Conservation (phyloP, 768 basidiomycete species). For the Paxillus involutus region DNA sequence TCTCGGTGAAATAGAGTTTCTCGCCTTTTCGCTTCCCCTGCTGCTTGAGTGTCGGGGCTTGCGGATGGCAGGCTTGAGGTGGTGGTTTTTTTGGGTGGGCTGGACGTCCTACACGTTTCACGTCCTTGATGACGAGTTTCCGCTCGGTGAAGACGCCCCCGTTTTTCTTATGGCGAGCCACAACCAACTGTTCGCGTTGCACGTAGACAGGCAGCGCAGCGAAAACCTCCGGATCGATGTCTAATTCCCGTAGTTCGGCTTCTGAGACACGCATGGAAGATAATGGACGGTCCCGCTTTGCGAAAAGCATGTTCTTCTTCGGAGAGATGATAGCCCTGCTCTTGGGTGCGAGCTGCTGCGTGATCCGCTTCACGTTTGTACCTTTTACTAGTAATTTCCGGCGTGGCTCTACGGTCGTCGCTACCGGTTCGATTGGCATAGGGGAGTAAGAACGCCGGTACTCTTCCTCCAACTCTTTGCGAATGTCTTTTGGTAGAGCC, state of each 20-base stretch:
- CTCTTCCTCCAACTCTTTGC: conserved; percentile 65
- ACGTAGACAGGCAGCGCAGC: conserved; percentile 58
- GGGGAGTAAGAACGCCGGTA: conserved; percentile 62
- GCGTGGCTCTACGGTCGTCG: conserved; percentile 16
- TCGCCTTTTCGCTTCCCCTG: conserved; percentile 51
- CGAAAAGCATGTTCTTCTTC: conserved; percentile 36
- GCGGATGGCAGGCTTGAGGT: conserved; percentile 53
- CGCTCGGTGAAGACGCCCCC: conserved; percentile 38
- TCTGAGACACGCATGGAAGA: conserved; percentile 47
- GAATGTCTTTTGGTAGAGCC: conserved; percentile 68
- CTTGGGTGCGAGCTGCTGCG: conserved; percentile 61
- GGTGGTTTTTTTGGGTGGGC: conserved; percentile 48
- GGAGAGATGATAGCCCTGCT: conserved; percentile 41
- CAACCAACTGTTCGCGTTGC: conserved; percentile 74
- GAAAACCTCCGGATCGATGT: conserved; percentile 77
- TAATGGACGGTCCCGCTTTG: conserved; percentile 31
- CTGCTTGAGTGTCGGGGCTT: conserved; percentile 54
- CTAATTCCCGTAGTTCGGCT: conserved; percentile 58
- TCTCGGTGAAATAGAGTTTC: conserved; percentile 59
- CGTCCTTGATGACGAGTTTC: conserved; percentile 50
- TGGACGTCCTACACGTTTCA: conserved; percentile 29
- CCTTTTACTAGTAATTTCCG: conserved; percentile 30
- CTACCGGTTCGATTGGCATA: conserved; percentile 22
- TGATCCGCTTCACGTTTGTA: conserved; percentile 55
- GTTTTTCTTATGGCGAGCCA: conserved; percentile 50